phyloP scores from a whole-genome alignment of 768 basidiomycete genomes.

The Terana coerulea region DNA sequence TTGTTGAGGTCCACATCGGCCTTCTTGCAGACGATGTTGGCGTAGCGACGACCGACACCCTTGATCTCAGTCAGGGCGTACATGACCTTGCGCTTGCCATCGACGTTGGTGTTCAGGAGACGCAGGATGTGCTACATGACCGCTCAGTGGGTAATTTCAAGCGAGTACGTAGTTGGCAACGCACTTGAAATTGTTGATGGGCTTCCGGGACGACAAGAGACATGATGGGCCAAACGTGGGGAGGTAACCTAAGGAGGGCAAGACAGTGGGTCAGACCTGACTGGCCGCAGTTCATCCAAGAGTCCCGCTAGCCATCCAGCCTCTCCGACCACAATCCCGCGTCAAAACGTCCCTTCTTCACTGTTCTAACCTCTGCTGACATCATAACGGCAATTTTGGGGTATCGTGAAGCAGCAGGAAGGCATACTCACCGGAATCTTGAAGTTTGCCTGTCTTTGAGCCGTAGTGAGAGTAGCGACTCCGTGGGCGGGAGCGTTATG shows the following conservation, averaged over 20 bases:
- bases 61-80: conserved; percentile 99
- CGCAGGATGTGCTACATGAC: conserved; percentile 88
- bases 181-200: conserved; percentile 92
- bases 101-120: conserved; percentile 99
- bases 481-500: background rate
- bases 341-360: background rate
- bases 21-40: conserved; percentile 99
- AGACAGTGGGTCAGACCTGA: background rate
- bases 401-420: background rate
- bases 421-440: conserved; percentile 12
- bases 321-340: background rate
- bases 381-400: background rate
- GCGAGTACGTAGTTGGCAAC: conserved; percentile 13
- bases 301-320: conserved; percentile 11
- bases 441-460: conserved; percentile 6
- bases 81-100: conserved; percentile 99
- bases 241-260: background rate
- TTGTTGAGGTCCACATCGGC: conserved; percentile 99
- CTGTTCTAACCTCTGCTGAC: background rate
- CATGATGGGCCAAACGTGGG: conserved; percentile 47
- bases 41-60: conserved; percentile 98
- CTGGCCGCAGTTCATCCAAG: conserved; percentile 9
- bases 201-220: conserved; percentile 96
- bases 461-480: background rate
- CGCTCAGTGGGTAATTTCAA: conserved; percentile 5